Base-by-base conservation (phyloP, 1,284 basidiomycete species). In the Tilletia horrida region DNA sequence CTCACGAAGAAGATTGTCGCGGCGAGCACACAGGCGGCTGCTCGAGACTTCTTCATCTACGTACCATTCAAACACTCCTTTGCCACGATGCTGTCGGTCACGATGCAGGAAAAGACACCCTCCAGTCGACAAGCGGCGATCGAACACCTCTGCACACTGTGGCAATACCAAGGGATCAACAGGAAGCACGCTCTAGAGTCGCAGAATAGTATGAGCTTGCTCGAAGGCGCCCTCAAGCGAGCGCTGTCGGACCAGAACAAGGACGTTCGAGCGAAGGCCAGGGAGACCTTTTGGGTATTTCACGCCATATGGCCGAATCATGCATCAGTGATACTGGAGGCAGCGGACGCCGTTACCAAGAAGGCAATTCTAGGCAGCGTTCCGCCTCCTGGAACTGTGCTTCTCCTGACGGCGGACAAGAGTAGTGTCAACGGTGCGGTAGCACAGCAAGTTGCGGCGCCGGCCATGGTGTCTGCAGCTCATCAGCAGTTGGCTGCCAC, bases 1-100 rank as follows among this genome's bases (percentile, higher is more conserved):
- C 89, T 92, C 69, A 97, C 95, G n/a, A 99, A 99, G 84, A 96
- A 93, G 81, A 89, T 97, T 59, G 88, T 90, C 42, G 92, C 91
- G 13, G 89, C 91, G 67, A 89, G 90, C 66, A 92, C 93, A 0
- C 96, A 97, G 80, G 84, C 86, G 6, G 86, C 88, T 0, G 86
- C 91, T 1, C 85, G 86, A 0, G 84, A 86, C 3, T 86, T 97
- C 70, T 87, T 98, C 44, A 84, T 84, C 9, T 84, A 90, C 73
- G 87, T 89, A 0, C 89, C 90, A 1, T 85, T 88, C 63, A 74
- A 78, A 4, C 89, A 88, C 66, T 88, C 90, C n/a, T 82, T 91
- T 65, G 81, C 95, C 3, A 86, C 90, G 16, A 85, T 92, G 63
- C 83, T 97, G n/a, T 88, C 86, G 85, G 86, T 85, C n/a, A 73